Evolutionary conservation across 225 moss, liverwort and hornwort species (phyloP), one percentile per base, ranked within the genome.

Genomic region (Lunularia cruciata): DNA sequence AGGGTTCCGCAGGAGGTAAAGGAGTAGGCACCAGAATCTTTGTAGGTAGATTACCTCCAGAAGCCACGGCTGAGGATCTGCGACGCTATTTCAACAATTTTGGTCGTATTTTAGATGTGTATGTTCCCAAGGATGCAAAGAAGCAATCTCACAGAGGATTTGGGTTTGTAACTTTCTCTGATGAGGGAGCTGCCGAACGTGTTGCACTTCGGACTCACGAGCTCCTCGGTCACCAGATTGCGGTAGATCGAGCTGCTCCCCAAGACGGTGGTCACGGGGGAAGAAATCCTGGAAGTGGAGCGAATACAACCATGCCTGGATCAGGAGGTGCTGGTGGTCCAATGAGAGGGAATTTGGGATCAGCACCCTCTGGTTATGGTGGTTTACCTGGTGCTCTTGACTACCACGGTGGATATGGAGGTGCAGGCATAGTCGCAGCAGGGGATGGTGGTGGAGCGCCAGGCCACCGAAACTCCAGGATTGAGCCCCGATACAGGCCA

Each of bases 171-270:
- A 95, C 92, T 55, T 95, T 95, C 65, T 92, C 92, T 62, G 95
- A 95, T 71, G 95, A 95, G 74, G 95, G 95, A 57, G 95, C 95
- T 47, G 92, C 95, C 51, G 92, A 95, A 74, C 88, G 95, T 60
- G 95, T 95, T 58, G 88, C 95, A 47, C 76, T 92, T 8, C 79
- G 92, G 70, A 87, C 84, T 63, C 95, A 95, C 75, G 95, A 95
- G 80, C 92, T 95, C 77, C 92, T 95, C 67, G 95, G 95, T 18
- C 95, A 95, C 71, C 95, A 95, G 88, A 95, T 95, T 84, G 95
- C 92, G 32, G 92, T 95, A 57, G 95, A 95, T 70, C 80, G 95
- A 79, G 95, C 95, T 59, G 92, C 95, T 20, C 95, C 95, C 59
- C 95, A 95, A 76, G 95, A 95, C 77, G 95, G 91, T 69, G 85